Percentiles rank a stretch among this genome's conserved stretches.
Conservation (phyloP, 441 rosid species). For the Capsella rubella region DNA sequence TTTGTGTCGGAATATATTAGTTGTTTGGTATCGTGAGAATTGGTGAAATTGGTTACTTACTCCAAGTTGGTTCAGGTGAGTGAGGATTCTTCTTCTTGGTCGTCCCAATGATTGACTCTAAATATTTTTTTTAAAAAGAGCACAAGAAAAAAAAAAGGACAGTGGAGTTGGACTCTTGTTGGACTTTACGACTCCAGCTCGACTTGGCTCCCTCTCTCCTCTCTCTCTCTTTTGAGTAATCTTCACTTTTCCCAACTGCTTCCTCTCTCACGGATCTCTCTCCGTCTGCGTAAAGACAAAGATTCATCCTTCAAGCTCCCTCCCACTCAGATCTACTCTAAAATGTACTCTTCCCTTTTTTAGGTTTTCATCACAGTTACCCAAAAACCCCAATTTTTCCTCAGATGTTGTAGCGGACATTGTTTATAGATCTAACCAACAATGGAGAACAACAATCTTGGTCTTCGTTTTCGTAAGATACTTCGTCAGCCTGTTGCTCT, state of each 20-base stretch:
- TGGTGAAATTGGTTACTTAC: constrained; percentile 15
- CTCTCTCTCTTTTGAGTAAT: background rate
- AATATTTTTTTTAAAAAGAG: too few relatives aligned
- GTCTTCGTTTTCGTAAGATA: constrained; percentile 81
- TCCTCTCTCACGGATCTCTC: constrained; percentile 46
- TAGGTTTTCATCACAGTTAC: constrained; percentile 19
- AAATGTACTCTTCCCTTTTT: constrained; percentile 13
- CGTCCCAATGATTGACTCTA: constrained; percentile 30
- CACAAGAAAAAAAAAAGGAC: background rate
- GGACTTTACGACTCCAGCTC: constrained; percentile 42
- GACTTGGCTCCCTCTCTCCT: background rate
- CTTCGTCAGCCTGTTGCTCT: constrained; percentile 73
- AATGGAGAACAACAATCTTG: constrained; percentile 57
- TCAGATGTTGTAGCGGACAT: constrained; percentile 5
- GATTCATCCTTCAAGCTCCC: constrained; percentile 34
- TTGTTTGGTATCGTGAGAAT: background rate
- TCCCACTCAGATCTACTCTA: constrained; percentile 37
- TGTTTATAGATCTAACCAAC: constrained; percentile 15
- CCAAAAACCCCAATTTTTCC: background rate
- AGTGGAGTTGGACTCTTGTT: constrained; percentile 39
- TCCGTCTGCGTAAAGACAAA: constrained; percentile 50
- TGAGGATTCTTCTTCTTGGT: background rate
- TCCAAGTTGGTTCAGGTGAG: constrained; percentile 23
- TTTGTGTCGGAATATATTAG: background rate
- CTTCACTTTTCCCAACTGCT: constrained; percentile 40